Evolutionary conservation across 1,284 basidiomycete species (phyloP), one percentile per base, ranked within the genome.

Genomic region (Ustilago curta): DNA sequence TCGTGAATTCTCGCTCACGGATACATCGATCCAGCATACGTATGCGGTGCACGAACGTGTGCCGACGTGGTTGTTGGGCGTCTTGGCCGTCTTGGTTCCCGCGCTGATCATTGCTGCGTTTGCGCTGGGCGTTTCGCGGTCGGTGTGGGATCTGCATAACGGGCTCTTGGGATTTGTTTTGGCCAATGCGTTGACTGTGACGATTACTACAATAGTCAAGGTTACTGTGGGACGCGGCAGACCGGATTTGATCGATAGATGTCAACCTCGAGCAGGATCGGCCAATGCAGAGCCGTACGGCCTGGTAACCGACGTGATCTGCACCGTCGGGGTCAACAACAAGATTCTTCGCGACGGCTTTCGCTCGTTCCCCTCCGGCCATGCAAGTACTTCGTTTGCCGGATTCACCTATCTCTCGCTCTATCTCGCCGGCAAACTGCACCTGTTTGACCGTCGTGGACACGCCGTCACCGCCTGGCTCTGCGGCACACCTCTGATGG

Each of bases 361-460:
- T 88, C 90, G 93, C 78, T 94, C 92, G 82, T 97, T 99, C 86
- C 93, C 93, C 5, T 94, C 92, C 53, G 96, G 96, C 0, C 96
- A 98, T 86, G 90, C 93, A 0, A 93, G 92, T 80, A 93, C 95
- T 55, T 92, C 94, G 0, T 98, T 95, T 82, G 93, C 94, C 9
- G 95, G 96, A 1, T 88, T 98, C 4, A 93, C 93, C 2, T 98
- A 95, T 86, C 87, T 99, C 37, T 88, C 92, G 4, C 91, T 93
- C 73, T 98, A 96, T 84, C 50, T 84, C 9, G 77, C 71, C 2
- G 70, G 94, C 4, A 98, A 98, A 86, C 86, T 97, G 79, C 95
- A 96, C 82, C 87, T 97, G 11, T 97, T 94, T 77, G 94, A 97
- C 83, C 87, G 87, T 2, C 88, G 90, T 44, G 94, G 94, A 4